Percentiles rank a stretch among this genome's conserved stretches.
Evolutionary conservation across 352 stramenopile species (phyloP).

Genomic region (Peronospora destructor): DNA sequence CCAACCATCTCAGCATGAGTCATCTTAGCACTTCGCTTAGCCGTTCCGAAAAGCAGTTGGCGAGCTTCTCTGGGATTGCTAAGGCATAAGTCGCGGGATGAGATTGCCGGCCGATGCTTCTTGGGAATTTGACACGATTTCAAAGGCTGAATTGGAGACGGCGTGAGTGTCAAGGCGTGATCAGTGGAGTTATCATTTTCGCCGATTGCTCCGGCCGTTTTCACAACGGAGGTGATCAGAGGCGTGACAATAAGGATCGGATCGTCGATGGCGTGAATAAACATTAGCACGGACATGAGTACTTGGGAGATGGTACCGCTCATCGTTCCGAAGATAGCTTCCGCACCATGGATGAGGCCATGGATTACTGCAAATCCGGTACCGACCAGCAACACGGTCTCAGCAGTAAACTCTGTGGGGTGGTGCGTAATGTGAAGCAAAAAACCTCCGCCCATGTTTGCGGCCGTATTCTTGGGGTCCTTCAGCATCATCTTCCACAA

Average conservation of each 20-base stretch:
- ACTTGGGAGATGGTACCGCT: constrained; percentile 16
- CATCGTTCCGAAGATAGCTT: constrained; percentile 17
- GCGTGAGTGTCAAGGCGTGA: constrained; percentile 4
- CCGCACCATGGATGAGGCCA: constrained; percentile 16
- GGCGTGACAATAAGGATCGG: constrained; percentile 27
- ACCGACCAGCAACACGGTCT: constrained; percentile 17
- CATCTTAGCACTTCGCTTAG: constrained; percentile 16
- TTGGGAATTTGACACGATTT: constrained; percentile 12
- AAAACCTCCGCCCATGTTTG: constrained; percentile 25
- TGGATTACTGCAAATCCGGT: constrained; percentile 18
- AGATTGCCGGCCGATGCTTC: constrained; percentile 10
- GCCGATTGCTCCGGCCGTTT: constrained; percentile 6
- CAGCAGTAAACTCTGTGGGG: constrained; percentile 21
- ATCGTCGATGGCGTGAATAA: constrained; percentile 25
- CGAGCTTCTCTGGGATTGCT: constrained; percentile 10
- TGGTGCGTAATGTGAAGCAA: constrained; percentile 24
- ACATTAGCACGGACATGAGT: constrained; percentile 21
- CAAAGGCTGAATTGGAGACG: constrained; percentile 6
- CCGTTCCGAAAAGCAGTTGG: constrained; percentile 19
- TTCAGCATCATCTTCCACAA: constrained; percentile 18
- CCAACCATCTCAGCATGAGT: constrained; percentile 6
- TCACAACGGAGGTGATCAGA: constrained; percentile 19
- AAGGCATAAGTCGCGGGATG: constrained; percentile 22
- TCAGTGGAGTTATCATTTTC: neutral
- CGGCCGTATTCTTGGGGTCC: constrained; percentile 17